These are phyloP conservation scores for Pinus tabuliformis DNA, from an alignment of 75 land plant genomes.

Conservation along the genomic window DNA sequence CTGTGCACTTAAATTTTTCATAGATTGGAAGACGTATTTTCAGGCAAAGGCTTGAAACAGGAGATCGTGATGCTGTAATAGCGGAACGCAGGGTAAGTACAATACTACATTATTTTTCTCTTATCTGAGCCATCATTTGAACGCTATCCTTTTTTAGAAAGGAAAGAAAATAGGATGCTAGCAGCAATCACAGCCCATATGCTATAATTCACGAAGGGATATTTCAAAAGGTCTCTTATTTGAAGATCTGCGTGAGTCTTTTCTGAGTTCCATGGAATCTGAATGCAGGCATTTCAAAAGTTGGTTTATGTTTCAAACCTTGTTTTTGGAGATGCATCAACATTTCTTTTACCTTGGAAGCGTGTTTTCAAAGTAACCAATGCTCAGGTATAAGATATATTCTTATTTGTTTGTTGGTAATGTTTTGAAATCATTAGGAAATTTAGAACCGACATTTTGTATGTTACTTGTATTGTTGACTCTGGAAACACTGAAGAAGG, in stretches of 20 bases:
- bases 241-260: neutral
- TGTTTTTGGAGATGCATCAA: constrained; percentile 95
- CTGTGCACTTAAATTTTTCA: neutral
- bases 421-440: neutral
- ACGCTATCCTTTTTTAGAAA: neutral
- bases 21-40: constrained; percentile 90
- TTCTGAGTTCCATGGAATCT: constrained; percentile 6
- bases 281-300: constrained; percentile 93
- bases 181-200: neutral
- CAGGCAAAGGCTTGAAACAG: constrained; percentile 93
- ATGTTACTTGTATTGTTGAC: neutral
- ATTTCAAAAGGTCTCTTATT: neutral
- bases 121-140: neutral
- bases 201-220: neutral
- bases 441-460: neutral
- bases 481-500: neutral
- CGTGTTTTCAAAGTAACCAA: constrained; percentile 94
- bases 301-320: constrained; percentile 89
- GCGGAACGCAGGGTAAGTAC: constrained; percentile 77
- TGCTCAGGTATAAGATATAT: constrained; percentile 59
- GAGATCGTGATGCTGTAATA: constrained; percentile 81
- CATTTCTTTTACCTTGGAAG: constrained; percentile 96
- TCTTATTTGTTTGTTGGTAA: neutral
- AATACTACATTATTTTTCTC: neutral
- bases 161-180: constrained; percentile 14